A percentile compares a stretch with the other conserved stretches of the same genome.
Conservation (phyloP, 305 asterid species). For the Nicotiana rustica region DNA sequence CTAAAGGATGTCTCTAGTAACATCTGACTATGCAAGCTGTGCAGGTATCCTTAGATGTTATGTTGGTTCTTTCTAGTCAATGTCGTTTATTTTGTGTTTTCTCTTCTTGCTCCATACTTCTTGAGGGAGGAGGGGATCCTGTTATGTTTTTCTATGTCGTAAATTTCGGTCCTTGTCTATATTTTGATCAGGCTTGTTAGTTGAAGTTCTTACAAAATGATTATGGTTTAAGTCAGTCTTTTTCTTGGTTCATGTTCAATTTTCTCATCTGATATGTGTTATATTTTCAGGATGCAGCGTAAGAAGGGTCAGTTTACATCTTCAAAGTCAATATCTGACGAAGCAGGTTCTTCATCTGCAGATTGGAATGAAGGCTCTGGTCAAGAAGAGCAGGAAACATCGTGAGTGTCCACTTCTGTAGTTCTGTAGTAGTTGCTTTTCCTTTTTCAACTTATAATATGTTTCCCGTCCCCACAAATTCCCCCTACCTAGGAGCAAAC, state of each 20-base stretch:
- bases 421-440: conserved; percentile 18
- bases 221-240: background rate
- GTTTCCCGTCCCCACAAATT: background rate
- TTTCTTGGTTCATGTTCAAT: conserved; percentile 5
- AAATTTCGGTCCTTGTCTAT: conserved; percentile 16
- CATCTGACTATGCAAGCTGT: conserved; percentile 18
- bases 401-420: conserved; percentile 55
- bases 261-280: conserved; percentile 24
- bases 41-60: conserved; percentile 1
- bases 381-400: conserved; percentile 88
- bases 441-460: background rate
- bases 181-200: background rate
- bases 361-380: conserved; percentile 69
- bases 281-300: conserved; percentile 87
- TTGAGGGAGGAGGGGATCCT: conserved; percentile 1
- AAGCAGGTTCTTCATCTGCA: conserved; percentile 77
- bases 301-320: conserved; percentile 99
- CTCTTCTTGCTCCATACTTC: conserved; percentile 6
- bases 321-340: conserved; percentile 74
- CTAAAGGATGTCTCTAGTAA: conserved; percentile 4
- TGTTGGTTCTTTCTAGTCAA: background rate
- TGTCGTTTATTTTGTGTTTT: conserved; percentile 9
- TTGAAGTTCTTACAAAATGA: background rate
- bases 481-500: background rate
- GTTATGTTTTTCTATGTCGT: conserved; percentile 8